Evolutionary conservation across 805 yeast genomes (phyloP).

Genomic region (Yamadazyma laniorum): DNA sequence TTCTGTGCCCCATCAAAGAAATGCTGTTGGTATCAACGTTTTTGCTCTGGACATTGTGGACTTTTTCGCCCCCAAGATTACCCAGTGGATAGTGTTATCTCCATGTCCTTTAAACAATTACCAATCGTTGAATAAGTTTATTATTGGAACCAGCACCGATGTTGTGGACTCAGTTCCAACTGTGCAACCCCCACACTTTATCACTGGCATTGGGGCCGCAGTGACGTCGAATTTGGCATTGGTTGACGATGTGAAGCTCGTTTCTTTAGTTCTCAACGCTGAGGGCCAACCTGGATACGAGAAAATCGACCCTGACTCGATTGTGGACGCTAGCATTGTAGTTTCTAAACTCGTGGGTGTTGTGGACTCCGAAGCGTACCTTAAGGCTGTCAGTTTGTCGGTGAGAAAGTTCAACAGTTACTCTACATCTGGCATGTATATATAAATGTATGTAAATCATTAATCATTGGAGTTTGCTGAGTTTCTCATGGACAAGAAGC

Average conservation of each 20-base stretch:
- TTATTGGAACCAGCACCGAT: background rate
- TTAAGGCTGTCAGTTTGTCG: constrained; percentile 16
- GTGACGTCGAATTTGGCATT: constrained; percentile 26
- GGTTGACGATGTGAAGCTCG: constrained; percentile 4
- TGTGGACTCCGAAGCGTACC: constrained; percentile 9
- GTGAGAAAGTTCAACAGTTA: constrained; percentile 24
- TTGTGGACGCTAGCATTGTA: constrained; percentile 32
- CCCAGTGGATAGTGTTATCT: constrained; percentile 30
- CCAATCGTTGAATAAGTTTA: constrained; percentile 23
- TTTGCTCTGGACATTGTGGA: constrained; percentile 24
- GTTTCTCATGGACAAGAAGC: constrained; percentile 81
- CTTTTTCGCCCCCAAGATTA: constrained; percentile 8
- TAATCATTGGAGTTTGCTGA: constrained; percentile 14
- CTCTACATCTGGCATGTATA: constrained; percentile 30
- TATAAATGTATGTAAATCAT: constrained; percentile 16
- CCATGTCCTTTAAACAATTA: constrained; percentile 38
- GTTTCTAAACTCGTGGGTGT: constrained; percentile 12
- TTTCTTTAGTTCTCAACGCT: constrained; percentile 43
- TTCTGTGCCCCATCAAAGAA: constrained; percentile 34
- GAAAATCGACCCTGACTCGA: constrained; percentile 45
- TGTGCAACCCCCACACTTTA: constrained; percentile 58
- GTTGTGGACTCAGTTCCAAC: constrained; percentile 18
- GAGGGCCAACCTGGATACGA: constrained; percentile 66
- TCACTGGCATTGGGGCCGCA: constrained; percentile 59
- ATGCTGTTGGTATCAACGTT: constrained; percentile 33